Evolutionary conservation across 2,329 filamentous ascomycete species (phyloP), one percentile per base, ranked within the genome.

Genomic region (Microcyclospora tardicrescens): DNA sequence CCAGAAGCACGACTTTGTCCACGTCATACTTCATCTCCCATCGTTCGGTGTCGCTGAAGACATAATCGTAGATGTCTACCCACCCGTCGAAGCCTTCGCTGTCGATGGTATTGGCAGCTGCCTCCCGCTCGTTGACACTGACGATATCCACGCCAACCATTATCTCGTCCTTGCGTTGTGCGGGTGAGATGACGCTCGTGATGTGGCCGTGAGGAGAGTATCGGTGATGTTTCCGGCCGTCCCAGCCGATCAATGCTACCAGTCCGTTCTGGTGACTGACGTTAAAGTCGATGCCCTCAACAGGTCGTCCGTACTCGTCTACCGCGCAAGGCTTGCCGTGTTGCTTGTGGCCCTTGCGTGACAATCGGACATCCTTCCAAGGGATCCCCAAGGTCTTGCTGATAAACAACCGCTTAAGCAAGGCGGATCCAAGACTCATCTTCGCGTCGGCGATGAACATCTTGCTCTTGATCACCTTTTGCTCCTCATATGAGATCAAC

Each of bases 231-330:
- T 41, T 42, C 28, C 49, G 48, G 14, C 53, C 56, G 44, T 61
- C 49, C 57, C 61, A 51, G 48, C 78, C 79, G 10, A 81, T 68
- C 24, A 87, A 64, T 2, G 73, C 73, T 0, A 86, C 82, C 12
- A 89, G 63, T 2, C 83, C 82, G 8, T 78, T 79, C 64, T 89
- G 83, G 58, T 89, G 83, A 34, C 75, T 79, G 39, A 87, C 72
- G 60, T 89, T 89, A 68, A 89, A 87, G 45, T 79, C 74, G 29
- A 77, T 59, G 19, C 52, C 51, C 10, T 43, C 61, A 49, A 47
- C 62, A 34, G 39, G 55, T 10, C 50, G 50, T 6, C 57, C 56
- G 16, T 53, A 68, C 60, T 61, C 40, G 42, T 62, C 47, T 50
- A 72, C 59, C 40, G 69, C 62, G 56, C 66, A 59, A 45, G 68